A percentile compares a stretch with the other conserved stretches of the same genome.
Conservation (phyloP, 2,329 filamentous ascomycete species). For the Cladorrhinum sp. region DNA sequence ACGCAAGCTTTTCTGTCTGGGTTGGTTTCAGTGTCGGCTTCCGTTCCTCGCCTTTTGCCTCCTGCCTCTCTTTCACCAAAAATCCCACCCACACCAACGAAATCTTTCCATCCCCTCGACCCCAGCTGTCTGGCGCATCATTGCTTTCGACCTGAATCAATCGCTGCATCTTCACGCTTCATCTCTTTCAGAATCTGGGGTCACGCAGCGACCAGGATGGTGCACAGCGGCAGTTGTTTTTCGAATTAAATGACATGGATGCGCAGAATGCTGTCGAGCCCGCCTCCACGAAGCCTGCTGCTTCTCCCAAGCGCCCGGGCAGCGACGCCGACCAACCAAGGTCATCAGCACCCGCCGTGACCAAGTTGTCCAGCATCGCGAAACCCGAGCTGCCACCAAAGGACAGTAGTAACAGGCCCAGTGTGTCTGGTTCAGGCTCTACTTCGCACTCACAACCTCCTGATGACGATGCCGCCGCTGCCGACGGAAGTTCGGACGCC, state of each 20-base stretch:
- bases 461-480: conserved; percentile 41
- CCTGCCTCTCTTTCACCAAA: background rate
- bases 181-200: conserved; percentile 29
- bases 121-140: conserved; percentile 23
- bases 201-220: conserved; percentile 54
- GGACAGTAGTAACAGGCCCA: conserved; percentile 31
- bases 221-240: conserved; percentile 50
- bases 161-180: conserved; percentile 20
- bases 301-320: conserved; percentile 49
- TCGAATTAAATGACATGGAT: conserved; percentile 65
- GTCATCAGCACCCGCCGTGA: conserved; percentile 27
- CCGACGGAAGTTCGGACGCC: conserved; percentile 65
- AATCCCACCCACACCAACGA: conserved; percentile 8
- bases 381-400: conserved; percentile 30
- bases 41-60: conserved; percentile 5
- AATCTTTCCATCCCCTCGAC: conserved; percentile 7
- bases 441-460: conserved; percentile 31
- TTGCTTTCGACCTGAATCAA: conserved; percentile 24
- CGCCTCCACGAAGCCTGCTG: conserved; percentile 58
- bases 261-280: conserved; percentile 65
- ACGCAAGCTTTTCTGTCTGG: background rate
- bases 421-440: conserved; percentile 29
- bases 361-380: conserved; percentile 28
- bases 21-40: conserved; percentile 8
- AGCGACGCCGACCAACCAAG: conserved; percentile 36